phyloP scores from a whole-genome alignment of 1,284 basidiomycete genomes.

The Sporisorium graminicola region DNA sequence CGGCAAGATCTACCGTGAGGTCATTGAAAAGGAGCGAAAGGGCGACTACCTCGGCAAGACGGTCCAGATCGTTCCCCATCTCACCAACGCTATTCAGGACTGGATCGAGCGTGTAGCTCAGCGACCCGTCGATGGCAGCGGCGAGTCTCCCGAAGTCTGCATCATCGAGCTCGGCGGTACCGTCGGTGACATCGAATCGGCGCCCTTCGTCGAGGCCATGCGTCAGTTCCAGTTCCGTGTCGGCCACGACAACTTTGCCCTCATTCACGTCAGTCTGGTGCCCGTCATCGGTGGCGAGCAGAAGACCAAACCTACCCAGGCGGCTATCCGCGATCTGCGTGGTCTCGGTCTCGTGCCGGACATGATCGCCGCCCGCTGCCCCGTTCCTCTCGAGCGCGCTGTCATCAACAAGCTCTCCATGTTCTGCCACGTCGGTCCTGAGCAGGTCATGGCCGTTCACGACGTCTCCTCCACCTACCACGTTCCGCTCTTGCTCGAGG shows the following conservation, averaged over 20 bases:
- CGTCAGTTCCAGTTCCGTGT: constrained; percentile 99
- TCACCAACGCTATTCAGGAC: constrained; percentile 97
- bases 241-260: constrained; percentile 94
- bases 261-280: constrained; percentile 97
- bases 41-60: constrained; percentile 99
- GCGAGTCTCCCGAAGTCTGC: constrained; percentile 93
- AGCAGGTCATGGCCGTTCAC: constrained; percentile 96
- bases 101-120: constrained; percentile 97
- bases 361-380: constrained; percentile 89
- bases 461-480: constrained; percentile 98
- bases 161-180: constrained; percentile 97
- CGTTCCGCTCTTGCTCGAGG: constrained; percentile 90
- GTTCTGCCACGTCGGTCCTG: constrained; percentile 96
- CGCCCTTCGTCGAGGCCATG: constrained; percentile 98
- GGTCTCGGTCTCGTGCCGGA: constrained; percentile 94
- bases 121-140: constrained; percentile 93
- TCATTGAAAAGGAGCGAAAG: constrained; percentile 96
- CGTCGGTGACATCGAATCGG: constrained; percentile 94
- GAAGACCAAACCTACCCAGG: constrained; percentile 99
- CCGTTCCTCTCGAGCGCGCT: constrained; percentile 78
- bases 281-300: constrained; percentile 98
- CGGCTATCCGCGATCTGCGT: constrained; percentile 91
- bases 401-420: constrained; percentile 98
- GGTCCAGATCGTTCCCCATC: constrained; percentile 95
- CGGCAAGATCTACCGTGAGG: constrained; percentile 96